phyloP scores from a whole-genome alignment of 2,329 filamentous ascomycete genomes.

The Chalara sp. region DNA sequence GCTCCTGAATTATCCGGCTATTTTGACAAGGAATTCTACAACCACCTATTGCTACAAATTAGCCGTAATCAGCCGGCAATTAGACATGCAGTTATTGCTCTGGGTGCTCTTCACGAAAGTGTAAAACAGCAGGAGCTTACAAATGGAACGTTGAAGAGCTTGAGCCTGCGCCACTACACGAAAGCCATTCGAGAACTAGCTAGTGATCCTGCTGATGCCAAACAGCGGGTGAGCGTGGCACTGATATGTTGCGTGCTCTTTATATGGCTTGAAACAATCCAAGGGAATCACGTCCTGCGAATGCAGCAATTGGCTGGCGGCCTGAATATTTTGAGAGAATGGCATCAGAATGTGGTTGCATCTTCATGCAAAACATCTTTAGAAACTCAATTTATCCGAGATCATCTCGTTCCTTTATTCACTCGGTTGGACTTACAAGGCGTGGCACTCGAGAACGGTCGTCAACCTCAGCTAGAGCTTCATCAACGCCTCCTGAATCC shows the following conservation, averaged over 20 bases:
- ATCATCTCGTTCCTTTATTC: not conserved
- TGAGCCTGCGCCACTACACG: not conserved
- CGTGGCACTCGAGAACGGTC: not conserved
- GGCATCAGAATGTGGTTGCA: not conserved
- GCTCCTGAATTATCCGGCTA: not conserved
- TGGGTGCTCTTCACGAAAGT: constrained; percentile 2
- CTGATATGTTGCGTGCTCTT: not conserved
- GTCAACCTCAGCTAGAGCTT: not conserved
- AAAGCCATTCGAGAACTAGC: not conserved
- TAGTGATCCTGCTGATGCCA: not conserved
- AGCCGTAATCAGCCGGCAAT: constrained; percentile 37
- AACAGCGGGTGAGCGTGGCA: not conserved
- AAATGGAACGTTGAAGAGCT: too few relatives aligned
- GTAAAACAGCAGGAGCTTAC: not conserved
- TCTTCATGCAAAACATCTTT: not conserved
- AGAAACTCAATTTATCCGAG: not conserved
- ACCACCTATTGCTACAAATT: constrained; percentile 49
- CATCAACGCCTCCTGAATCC: not conserved
- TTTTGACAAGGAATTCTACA: constrained; percentile 42
- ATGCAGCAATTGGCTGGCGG: not conserved
- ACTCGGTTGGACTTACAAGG: not conserved
- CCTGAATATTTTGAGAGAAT: not conserved
- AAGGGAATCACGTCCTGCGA: not conserved
- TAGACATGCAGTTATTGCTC: constrained; percentile 4
- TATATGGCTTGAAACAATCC: not conserved